phyloP scores from a whole-genome alignment of 2,329 filamentous ascomycete species.

The Paraconiothyrium brasiliense region DNA sequence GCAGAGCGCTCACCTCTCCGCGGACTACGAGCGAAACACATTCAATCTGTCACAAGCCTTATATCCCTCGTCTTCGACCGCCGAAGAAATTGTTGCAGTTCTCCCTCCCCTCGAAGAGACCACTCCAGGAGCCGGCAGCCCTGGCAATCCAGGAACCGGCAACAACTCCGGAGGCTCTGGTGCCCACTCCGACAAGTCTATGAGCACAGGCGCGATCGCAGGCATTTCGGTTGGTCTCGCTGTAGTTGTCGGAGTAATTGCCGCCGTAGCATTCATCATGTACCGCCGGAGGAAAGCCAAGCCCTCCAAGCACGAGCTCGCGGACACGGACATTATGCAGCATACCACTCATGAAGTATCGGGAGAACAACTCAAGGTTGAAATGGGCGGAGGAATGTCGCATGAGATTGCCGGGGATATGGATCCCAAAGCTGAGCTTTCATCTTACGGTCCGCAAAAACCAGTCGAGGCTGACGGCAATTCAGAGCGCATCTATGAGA shows the following conservation, averaged over 20 bases:
- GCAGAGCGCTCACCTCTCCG: conserved; percentile 53
- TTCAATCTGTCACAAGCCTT: conserved; percentile 56
- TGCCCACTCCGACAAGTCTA: conserved; percentile 9
- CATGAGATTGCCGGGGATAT: conserved; percentile 31
- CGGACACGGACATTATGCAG: conserved; percentile 22
- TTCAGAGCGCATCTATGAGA: conserved; percentile 23
- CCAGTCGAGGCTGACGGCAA: conserved; percentile 23
- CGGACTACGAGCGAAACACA: conserved; percentile 45
- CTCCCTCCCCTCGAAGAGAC: conserved; percentile 22
- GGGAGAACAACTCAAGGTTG: conserved; percentile 24
- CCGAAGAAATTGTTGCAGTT: conserved; percentile 50
- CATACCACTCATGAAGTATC: conserved; percentile 20
- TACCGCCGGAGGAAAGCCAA: conserved; percentile 24
- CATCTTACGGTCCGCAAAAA: conserved; percentile 22
- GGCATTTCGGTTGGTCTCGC: conserved; percentile 38
- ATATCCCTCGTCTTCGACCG: conserved; percentile 58
- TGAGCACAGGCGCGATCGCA: conserved; percentile 35
- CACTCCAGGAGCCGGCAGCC: conserved; percentile 14
- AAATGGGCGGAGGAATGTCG: conserved; percentile 24
- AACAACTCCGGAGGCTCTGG: neutral
- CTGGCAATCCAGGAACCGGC: neutral
- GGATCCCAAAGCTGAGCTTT: conserved; percentile 24
- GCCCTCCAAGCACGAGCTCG: conserved; percentile 23
- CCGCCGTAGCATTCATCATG: conserved; percentile 24
- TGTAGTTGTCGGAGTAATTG: conserved; percentile 15